These are phyloP conservation scores for Claviceps purpurea DNA, from an alignment of 2,329 filamentous ascomycete species.

Conservation along the genomic window DNA sequence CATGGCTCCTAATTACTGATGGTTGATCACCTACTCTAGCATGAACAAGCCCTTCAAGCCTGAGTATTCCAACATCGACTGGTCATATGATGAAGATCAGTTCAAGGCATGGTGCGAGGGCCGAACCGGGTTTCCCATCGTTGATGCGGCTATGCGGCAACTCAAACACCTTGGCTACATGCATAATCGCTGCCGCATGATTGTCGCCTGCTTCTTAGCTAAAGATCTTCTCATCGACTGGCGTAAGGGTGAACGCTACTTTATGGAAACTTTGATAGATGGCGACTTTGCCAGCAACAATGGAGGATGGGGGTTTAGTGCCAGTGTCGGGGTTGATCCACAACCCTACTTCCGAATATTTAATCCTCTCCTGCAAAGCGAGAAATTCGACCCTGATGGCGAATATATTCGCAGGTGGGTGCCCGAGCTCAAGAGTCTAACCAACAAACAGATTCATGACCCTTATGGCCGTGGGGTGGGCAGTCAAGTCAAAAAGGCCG, in stretches of 20 bases:
- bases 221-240: conserved; percentile 77
- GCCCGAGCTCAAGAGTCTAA: conserved; percentile 52
- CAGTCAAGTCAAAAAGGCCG: conserved; percentile 44
- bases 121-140: conserved; percentile 66
- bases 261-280: conserved; percentile 70
- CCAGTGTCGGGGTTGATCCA: conserved; percentile 63
- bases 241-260: conserved; percentile 68
- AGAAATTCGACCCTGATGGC: conserved; percentile 70
- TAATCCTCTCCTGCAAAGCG: conserved; percentile 71
- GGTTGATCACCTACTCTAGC: conserved; percentile 8
- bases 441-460: conserved; percentile 63
- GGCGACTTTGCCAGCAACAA: conserved; percentile 73
- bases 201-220: conserved; percentile 64
- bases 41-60: conserved; percentile 60
- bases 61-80: conserved; percentile 68
- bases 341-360: conserved; percentile 89
- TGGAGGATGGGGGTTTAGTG: conserved; percentile 42
- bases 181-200: conserved; percentile 80
- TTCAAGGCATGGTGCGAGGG: conserved; percentile 67
- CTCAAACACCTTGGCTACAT: conserved; percentile 56
- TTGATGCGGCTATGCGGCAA: conserved; percentile 80
- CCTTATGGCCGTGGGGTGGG: conserved; percentile 57
- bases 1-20: not conserved
- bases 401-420: conserved; percentile 77
- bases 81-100: conserved; percentile 59